Evolutionary conservation across 768 basidiomycete species (phyloP).

Genomic region (Pisolithus albus): DNA sequence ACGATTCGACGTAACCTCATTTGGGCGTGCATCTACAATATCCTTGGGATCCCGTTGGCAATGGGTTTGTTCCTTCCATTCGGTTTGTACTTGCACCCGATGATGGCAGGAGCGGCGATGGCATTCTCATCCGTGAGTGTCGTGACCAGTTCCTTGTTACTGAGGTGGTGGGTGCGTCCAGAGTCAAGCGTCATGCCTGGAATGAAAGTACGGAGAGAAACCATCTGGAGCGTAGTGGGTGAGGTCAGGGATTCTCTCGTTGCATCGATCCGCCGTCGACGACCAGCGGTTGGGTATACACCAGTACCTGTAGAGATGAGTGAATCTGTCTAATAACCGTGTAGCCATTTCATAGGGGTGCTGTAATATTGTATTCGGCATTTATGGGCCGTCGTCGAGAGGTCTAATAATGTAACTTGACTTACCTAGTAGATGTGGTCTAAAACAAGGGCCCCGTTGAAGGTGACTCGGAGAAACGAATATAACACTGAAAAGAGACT

Average conservation of each 20-base stretch:
- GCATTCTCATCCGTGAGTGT: slow-evolving; percentile 96
- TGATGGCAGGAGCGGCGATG: slow-evolving; percentile 99
- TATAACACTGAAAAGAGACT: no score
- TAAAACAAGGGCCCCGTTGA: no score
- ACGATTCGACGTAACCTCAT: slow-evolving; percentile 90
- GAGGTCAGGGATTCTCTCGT: slow-evolving; percentile 44
- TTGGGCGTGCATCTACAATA: slow-evolving; percentile 95
- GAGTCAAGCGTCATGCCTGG: slow-evolving; percentile 63
- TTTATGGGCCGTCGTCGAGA: no score
- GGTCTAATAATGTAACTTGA: no score
- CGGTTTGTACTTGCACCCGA: slow-evolving; percentile 90
- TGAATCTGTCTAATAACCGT: slow-evolving; percentile 23
- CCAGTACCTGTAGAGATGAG: slow-evolving; percentile 67
- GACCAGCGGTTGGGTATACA: slow-evolving; percentile 49
- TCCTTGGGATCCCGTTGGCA: slow-evolving; percentile 90
- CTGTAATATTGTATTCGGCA: not conserved
- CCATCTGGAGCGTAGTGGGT: slow-evolving; percentile 35
- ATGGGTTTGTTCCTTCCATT: slow-evolving; percentile 95
- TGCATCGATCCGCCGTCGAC: slow-evolving; percentile 34
- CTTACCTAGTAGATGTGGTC: no score
- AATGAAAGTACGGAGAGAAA: slow-evolving; percentile 31
- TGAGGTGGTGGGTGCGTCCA: slow-evolving; percentile 81
- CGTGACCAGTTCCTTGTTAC: slow-evolving; percentile 79
- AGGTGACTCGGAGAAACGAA: no score
- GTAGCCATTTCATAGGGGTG: not conserved